These are phyloP conservation scores for Arabidopsis hybrid DNA, from an alignment of 441 rosid species.

Conservation along the genomic window DNA sequence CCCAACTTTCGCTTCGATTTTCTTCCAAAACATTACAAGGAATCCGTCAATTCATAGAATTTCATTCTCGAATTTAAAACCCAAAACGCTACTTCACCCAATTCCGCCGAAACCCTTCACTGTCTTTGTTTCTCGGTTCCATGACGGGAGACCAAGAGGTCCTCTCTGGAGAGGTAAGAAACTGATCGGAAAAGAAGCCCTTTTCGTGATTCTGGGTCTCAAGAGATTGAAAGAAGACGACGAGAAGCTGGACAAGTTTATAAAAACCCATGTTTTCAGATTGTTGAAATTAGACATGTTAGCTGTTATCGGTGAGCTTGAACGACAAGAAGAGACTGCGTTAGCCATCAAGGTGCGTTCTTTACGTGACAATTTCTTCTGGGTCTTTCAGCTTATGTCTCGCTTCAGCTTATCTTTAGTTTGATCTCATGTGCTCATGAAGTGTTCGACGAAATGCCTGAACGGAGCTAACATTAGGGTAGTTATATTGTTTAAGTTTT, in stretches of 20 bases:
- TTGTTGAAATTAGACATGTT: conserved; percentile 82
- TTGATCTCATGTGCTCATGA: conserved; percentile 22
- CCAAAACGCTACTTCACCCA: conserved; percentile 30
- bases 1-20: conserved; percentile 41
- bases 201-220: conserved; percentile 76
- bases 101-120: conserved; percentile 43
- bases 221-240: conserved; percentile 88
- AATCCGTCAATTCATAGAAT: conserved; percentile 31
- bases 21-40: conserved; percentile 45
- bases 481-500: conserved; percentile 1
- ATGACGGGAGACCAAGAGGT: conserved; percentile 96
- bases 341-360: conserved; percentile 68
- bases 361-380: not conserved
- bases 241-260: conserved; percentile 73
- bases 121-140: conserved; percentile 58
- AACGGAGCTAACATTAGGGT: conserved; percentile 18
- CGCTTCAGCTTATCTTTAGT: conserved; percentile 4
- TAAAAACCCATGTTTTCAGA: conserved; percentile 79
- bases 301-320: conserved; percentile 84
- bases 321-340: conserved; percentile 83
- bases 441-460: conserved; percentile 62
- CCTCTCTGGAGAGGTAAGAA: conserved; percentile 98
- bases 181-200: conserved; percentile 87
- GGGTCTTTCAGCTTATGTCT: not conserved
- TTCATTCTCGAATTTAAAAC: conserved; percentile 36